A percentile compares a stretch with the other conserved stretches of the same genome.
Evolutionary conservation across 75 land plant genomes (phyloP).

Genomic region (Azolla pinnata): DNA sequence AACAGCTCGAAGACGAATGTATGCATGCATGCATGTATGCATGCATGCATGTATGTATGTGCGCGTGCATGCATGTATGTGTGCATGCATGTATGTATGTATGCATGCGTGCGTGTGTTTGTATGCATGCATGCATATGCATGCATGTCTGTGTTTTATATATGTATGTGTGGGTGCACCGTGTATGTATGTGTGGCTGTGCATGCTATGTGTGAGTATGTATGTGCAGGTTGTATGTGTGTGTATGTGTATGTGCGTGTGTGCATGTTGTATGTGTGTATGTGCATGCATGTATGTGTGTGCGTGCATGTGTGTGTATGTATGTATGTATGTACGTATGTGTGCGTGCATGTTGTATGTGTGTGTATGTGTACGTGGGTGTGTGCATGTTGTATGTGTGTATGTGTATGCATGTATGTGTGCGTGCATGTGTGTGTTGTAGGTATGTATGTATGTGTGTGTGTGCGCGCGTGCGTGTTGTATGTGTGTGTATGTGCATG

Average conservation of each 20-base stretch:
- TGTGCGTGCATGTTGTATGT: neutral
- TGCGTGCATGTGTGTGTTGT: neutral
- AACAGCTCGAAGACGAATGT: neutral
- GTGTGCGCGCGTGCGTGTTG: neutral
- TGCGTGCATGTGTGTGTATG: neutral
- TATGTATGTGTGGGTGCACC: too few species aligned
- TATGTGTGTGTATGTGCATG: neutral
- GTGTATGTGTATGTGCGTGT: neutral
- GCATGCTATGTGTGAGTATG: neutral
- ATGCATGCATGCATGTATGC: constrained; percentile 1
- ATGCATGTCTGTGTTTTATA: neutral
- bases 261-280: neutral
- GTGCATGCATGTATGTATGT: constrained; percentile 1
- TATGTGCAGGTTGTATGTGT: too few species aligned
- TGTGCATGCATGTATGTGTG: neutral
- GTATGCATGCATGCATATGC: neutral
- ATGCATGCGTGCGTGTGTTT: neutral
- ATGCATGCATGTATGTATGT: constrained; percentile 2
- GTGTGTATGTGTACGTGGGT: neutral
- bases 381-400: neutral
- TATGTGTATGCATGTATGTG: neutral
- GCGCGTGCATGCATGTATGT: neutral
- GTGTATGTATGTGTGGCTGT: neutral
- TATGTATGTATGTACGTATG: constrained; percentile 1
- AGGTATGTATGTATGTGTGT: neutral